Conservation (phyloP, 495 filamentous ascomycete genomes). For the Penicillium manginii region DNA sequence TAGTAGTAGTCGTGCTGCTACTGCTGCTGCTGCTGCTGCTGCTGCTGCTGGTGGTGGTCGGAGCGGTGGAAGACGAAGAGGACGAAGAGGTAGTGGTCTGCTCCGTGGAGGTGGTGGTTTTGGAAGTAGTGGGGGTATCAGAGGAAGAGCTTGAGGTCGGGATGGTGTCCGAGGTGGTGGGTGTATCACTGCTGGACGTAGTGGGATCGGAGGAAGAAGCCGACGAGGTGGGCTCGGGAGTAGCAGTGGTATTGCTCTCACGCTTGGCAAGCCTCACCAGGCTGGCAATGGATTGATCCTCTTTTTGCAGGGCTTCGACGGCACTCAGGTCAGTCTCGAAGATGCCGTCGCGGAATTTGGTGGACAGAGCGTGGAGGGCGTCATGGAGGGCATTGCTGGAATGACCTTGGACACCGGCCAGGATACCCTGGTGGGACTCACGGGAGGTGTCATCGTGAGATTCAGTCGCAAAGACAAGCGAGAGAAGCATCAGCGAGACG, state of each 20-base stretch:
- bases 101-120: conserved; percentile 3
- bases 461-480: conserved; percentile 26
- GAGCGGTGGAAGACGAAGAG: conserved; percentile 8
- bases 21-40: too few species aligned
- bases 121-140: conserved; percentile 13
- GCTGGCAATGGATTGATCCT: conserved; percentile 48
- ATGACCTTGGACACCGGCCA: conserved; percentile 42
- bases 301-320: conserved; percentile 50
- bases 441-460: conserved; percentile 19
- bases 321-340: conserved; percentile 50
- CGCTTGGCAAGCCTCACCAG: conserved; percentile 49
- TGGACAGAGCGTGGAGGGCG: conserved; percentile 51
- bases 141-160: conserved; percentile 9
- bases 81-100: conserved; percentile 15
- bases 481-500: conserved; percentile 23
- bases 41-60: conserved; percentile 16
- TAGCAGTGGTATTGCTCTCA: conserved; percentile 37
- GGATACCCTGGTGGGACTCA: conserved; percentile 44
- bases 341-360: conserved; percentile 56
- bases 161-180: conserved; percentile 14
- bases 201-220: conserved; percentile 17
- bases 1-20: conserved; percentile 3
- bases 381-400: conserved; percentile 48
- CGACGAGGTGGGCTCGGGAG: conserved; percentile 8
- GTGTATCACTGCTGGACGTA: conserved; percentile 19